Conservation (phyloP, 2,329 filamentous ascomycete species). For the Gremmenia infestans region DNA sequence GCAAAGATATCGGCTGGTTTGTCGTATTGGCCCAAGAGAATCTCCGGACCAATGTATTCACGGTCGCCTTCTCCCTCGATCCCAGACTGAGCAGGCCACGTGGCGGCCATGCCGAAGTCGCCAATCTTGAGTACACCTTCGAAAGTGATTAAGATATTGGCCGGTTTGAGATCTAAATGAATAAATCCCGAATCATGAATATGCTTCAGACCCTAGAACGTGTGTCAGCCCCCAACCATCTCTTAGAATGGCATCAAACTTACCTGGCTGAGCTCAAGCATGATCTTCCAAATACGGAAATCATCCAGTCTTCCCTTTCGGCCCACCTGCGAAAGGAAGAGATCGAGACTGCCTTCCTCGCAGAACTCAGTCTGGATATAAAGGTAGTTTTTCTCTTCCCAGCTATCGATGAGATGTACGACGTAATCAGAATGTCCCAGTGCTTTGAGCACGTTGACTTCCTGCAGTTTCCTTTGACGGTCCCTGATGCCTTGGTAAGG, state of each 20-base stretch:
- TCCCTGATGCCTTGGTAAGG: constrained; percentile 74
- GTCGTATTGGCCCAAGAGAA: constrained; percentile 79
- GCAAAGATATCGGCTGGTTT: constrained; percentile 93
- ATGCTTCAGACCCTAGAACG: constrained; percentile 70
- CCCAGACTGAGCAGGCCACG: constrained; percentile 68
- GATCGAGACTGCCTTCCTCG: constrained; percentile 84
- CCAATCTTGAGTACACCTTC: constrained; percentile 80
- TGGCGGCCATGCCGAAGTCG: constrained; percentile 77
- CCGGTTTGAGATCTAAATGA: constrained; percentile 80
- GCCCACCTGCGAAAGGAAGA: constrained; percentile 78
- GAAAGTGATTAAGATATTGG: constrained; percentile 77
- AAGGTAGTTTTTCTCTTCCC: constrained; percentile 79
- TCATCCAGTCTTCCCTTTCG: constrained; percentile 85
- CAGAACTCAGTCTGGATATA: constrained; percentile 99
- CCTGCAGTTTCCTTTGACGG: constrained; percentile 75
- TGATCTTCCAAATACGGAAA: constrained; percentile 97
- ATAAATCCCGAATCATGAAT: constrained; percentile 87
- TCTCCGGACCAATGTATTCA: constrained; percentile 92
- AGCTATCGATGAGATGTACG: constrained; percentile 76
- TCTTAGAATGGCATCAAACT: constrained; percentile 32
- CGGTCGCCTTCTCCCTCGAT: constrained; percentile 92
- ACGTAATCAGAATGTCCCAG: constrained; percentile 79
- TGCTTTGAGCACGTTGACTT: constrained; percentile 74
- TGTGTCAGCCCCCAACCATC: constrained; percentile 21
- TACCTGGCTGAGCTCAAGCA: constrained; percentile 80